phyloP scores from a whole-genome alignment of 2,329 filamentous ascomycete species.

The Fusarium goolgardi region DNA sequence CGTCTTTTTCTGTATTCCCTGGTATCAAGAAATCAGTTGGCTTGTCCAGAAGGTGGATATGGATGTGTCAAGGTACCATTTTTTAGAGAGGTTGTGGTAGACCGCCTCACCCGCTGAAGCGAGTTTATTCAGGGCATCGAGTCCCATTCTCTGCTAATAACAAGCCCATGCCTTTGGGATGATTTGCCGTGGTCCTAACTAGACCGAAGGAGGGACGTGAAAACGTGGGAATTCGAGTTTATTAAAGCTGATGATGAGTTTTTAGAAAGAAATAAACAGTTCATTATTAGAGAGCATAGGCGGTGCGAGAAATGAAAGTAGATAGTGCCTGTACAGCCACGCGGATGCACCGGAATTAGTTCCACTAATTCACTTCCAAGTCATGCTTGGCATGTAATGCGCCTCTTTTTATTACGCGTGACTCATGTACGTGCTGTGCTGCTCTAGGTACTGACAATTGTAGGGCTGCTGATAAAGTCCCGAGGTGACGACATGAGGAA shows the following conservation, averaged over 20 bases:
- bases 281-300: neutral
- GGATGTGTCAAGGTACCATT: slow-evolving; percentile 20
- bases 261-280: neutral
- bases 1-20: slow-evolving; percentile 31
- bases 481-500: neutral
- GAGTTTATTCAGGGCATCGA: slow-evolving; percentile 35
- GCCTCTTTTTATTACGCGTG: slow-evolving; percentile 19
- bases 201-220: neutral
- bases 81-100: slow-evolving; percentile 35
- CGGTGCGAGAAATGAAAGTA: slow-evolving; percentile 14
- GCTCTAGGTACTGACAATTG: too few species aligned
- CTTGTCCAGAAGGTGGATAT: neutral
- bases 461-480: neutral
- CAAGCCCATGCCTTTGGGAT: slow-evolving; percentile 4
- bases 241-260: slow-evolving; percentile 5
- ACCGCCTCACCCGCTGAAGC: slow-evolving; percentile 30
- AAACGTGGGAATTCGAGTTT: too few species aligned
- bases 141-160: slow-evolving; percentile 34
- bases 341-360: slow-evolving; percentile 24
- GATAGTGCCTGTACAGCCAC: slow-evolving; percentile 30
- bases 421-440: neutral
- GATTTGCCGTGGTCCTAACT: neutral
- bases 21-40: neutral
- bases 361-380: slow-evolving; percentile 8
- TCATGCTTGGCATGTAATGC: slow-evolving; percentile 33